These are phyloP conservation scores for Macrocybe gigantea DNA, from an alignment of 768 basidiomycete genomes.

Conservation along the genomic window DNA sequence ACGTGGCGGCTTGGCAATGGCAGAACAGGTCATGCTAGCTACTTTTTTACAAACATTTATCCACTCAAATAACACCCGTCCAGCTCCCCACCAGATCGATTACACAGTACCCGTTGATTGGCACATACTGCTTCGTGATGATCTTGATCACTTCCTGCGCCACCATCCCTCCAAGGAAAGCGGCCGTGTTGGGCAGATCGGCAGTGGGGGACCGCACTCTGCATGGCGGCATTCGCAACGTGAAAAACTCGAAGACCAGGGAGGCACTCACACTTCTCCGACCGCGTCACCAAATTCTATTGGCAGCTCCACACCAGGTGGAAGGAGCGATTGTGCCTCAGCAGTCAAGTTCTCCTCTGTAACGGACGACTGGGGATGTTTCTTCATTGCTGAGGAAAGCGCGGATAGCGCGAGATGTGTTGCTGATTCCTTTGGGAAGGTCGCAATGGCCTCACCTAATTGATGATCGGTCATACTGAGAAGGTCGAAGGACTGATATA, in stretches of 20 bases:
- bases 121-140: conserved; percentile 93
- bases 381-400: conserved; percentile 28
- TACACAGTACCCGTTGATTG: conserved; percentile 78
- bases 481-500: not conserved
- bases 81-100: conserved; percentile 80
- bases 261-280: conserved; percentile 69
- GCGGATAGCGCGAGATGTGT: conserved; percentile 77
- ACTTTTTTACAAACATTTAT: too few species aligned
- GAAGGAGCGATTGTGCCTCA: conserved; percentile 45
- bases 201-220: conserved; percentile 78
- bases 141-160: conserved; percentile 98
- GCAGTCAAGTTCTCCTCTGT: conserved; percentile 47
- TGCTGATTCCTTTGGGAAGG: conserved; percentile 48
- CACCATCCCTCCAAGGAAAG: conserved; percentile 88
- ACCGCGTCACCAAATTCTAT: conserved; percentile 54
- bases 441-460: conserved; percentile 20
- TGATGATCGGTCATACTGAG: conserved; percentile 2
- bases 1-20: too few species aligned
- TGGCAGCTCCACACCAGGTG: conserved; percentile 42
- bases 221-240: conserved; percentile 10
- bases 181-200: conserved; percentile 90
- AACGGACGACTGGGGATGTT: conserved; percentile 26
- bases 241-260: not conserved
- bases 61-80: conserved; percentile 51
- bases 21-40: too few species aligned